Conservation (phyloP, 2,329 filamentous ascomycete species). For the Colletotrichum sp. region DNA sequence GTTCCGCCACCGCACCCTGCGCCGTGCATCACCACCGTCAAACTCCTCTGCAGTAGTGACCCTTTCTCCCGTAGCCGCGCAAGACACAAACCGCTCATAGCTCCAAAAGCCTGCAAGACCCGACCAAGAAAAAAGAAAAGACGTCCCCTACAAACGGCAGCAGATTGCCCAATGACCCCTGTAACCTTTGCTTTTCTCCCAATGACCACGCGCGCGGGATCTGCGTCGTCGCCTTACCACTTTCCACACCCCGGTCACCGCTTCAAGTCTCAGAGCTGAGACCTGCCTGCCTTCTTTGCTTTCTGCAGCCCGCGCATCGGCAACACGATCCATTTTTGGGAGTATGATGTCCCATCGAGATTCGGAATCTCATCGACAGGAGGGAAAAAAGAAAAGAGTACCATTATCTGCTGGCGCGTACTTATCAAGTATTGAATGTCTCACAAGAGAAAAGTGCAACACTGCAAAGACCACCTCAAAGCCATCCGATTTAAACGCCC, state of each 20-base stretch:
- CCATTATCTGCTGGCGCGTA: neutral
- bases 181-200: neutral
- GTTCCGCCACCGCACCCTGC: neutral
- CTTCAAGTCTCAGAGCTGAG: constrained; percentile 4
- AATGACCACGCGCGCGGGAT: neutral
- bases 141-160: neutral
- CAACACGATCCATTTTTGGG: neutral
- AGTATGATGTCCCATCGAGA: neutral
- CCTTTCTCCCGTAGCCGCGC: neutral
- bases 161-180: neutral
- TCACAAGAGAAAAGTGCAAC: neutral
- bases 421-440: neutral
- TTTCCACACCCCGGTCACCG: constrained; percentile 1
- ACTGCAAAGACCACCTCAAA: neutral
- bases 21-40: neutral
- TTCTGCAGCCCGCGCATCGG: neutral
- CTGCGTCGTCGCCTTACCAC: neutral
- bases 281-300: neutral
- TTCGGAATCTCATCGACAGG: neutral
- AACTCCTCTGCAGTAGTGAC: neutral
- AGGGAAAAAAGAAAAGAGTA: neutral
- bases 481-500: neutral
- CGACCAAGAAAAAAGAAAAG: neutral
- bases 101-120: neutral
- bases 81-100: neutral